Evolutionary conservation across 2,329 filamentous ascomycete genomes (phyloP).

Genomic region (Colletotrichum viniferum): DNA sequence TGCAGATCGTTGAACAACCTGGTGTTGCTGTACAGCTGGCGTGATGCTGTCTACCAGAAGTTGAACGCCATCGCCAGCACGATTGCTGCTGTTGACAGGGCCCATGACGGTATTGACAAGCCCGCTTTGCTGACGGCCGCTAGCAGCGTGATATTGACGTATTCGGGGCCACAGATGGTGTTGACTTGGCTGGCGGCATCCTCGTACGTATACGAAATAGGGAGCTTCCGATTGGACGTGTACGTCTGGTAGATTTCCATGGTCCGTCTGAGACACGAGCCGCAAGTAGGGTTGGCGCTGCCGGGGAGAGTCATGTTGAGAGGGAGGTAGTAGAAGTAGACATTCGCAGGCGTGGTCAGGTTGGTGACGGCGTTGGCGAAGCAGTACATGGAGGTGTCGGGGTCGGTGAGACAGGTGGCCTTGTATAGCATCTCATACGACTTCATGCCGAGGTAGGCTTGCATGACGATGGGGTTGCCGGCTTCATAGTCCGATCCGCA

Average conservation of each 20-base stretch:
- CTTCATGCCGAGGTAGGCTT: slow-evolving; percentile 77
- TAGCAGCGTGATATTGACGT: slow-evolving; percentile 61
- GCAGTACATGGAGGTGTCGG: slow-evolving; percentile 71
- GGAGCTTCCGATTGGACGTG: slow-evolving; percentile 67
- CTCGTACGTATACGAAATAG: slow-evolving; percentile 72
- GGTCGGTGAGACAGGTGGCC: slow-evolving; percentile 78
- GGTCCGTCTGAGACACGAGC: slow-evolving; percentile 74
- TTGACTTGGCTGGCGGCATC: slow-evolving; percentile 77
- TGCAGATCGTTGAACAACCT: not conserved
- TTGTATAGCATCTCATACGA: slow-evolving; percentile 81
- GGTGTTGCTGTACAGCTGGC: not conserved
- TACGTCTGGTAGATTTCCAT: slow-evolving; percentile 81
- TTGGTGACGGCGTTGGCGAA: slow-evolving; percentile 88
- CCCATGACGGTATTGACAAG: slow-evolving; percentile 15
- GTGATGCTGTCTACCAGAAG: not conserved
- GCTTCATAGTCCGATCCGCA: slow-evolving; percentile 74
- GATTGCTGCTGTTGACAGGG: not conserved
- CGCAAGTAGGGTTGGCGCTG: slow-evolving; percentile 74
- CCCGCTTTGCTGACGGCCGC: slow-evolving; percentile 29
- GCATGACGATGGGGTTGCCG: slow-evolving; percentile 71
- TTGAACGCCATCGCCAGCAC: not conserved
- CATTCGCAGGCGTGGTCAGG: slow-evolving; percentile 68
- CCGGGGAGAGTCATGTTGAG: slow-evolving; percentile 74
- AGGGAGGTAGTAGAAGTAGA: slow-evolving; percentile 85
- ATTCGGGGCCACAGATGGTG: slow-evolving; percentile 61